These are phyloP conservation scores for Metarhizium guizhouense DNA, from an alignment of 2,329 filamentous ascomycete genomes.

Conservation along the genomic window DNA sequence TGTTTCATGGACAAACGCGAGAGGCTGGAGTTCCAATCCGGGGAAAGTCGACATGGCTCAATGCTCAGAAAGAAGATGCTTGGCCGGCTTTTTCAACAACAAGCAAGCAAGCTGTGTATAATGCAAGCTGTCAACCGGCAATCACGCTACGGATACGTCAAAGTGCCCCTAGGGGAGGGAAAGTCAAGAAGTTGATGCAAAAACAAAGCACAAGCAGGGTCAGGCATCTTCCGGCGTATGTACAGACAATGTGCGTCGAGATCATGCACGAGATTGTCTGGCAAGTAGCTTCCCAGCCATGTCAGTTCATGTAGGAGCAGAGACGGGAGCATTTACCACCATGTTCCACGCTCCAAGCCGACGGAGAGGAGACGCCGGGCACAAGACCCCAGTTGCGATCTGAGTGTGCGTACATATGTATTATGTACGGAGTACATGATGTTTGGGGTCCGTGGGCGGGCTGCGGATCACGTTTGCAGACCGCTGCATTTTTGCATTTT, in stretches of 20 bases:
- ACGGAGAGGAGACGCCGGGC: background rate
- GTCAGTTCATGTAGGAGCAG: conserved; percentile 2
- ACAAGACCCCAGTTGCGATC: background rate
- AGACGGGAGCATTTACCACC: background rate
- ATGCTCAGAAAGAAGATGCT: too few species aligned
- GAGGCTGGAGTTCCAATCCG: too few species aligned
- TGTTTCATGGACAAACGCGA: too few species aligned
- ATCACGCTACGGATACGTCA: background rate
- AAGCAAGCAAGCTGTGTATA: background rate
- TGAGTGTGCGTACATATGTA: background rate
- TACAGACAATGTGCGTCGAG: background rate
- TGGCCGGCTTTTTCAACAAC: too few species aligned
- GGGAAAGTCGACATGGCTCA: too few species aligned
- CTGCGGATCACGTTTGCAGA: conserved; percentile 4
- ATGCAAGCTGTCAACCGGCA: background rate
- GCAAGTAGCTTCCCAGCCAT: background rate
- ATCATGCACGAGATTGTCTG: background rate
- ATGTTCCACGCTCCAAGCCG: background rate
- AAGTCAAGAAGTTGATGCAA: background rate
- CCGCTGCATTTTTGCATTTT: background rate
- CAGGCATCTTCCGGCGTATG: conserved; percentile 2
- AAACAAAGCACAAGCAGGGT: background rate
- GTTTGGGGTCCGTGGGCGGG: background rate
- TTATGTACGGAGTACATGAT: background rate
- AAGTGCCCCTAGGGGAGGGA: background rate